Base-by-base conservation (phyloP, 106 monocot genomes). In the Platanthera guangdongensis region DNA sequence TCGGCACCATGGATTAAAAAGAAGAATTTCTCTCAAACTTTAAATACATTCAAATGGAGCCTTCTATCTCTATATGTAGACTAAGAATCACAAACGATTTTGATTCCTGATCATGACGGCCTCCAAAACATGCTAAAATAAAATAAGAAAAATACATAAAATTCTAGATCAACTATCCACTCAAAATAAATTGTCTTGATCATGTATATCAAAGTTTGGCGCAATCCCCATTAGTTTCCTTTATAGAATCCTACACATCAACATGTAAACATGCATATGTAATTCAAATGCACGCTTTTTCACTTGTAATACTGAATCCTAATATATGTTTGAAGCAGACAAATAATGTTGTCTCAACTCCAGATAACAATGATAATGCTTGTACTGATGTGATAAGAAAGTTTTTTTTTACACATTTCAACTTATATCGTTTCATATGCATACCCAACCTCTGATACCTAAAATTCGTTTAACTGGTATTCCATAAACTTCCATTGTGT, bases 391-490 rank as follows among this genome's bases (percentile, higher is more conserved):
- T 15, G 62, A 22, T 62, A 9, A 7, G 62, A 62, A 7, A 62
- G 9, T 18, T 62, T 12, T 22, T n/a, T 21, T 62, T 21, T 62
- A 4, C 22, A 62, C 22, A 62, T 62, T 62, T 62, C 62, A 62
- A 21, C 4, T 62, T 15, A 55, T 55, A 14, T 13, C 1, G 15
- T 55, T 55, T 12, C 55, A 62, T 62, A 62, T 62, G 18, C 62
- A 62, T 62, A 62, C 11, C 22, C 19, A 62, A 62, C 62, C 39
- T 39, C 39, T 39, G 39, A 39, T 39, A 3, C 39, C 62, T 1
- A 62, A 62, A 62, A 63, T 73, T 78, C 8, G n/a, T 52, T 5
- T 53, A 53, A 63, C 62, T 63, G 62, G 15, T 63, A 63, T 21
- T 22, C 21, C 21, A 63, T 63, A 65, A 65, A 32, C 32, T 65